Conservation (phyloP, 1,284 basidiomycete genomes). For the Ceratobasidium sp. region DNA sequence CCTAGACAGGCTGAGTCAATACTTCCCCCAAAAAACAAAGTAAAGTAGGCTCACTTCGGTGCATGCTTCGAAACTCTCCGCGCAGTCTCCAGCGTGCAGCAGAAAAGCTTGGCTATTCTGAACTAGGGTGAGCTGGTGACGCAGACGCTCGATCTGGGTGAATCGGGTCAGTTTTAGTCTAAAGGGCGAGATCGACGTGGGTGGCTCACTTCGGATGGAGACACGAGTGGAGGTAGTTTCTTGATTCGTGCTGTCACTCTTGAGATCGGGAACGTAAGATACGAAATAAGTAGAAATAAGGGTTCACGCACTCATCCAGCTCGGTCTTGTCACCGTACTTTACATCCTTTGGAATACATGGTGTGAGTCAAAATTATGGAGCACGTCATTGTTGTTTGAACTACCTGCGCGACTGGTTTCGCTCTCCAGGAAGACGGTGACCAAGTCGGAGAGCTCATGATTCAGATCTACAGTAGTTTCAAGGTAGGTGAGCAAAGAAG, state of each 20-base stretch:
- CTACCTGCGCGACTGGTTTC: conserved; percentile 76
- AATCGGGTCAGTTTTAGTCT: not conserved
- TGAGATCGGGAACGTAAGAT: conserved; percentile 18
- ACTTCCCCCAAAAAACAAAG: not conserved
- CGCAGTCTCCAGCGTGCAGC: conserved; percentile 97
- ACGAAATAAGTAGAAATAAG: not conserved
- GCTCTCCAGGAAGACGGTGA: conserved; percentile 71
- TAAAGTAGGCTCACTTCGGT: conserved; percentile 73
- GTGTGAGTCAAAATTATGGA: not conserved
- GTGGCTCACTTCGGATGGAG: conserved; percentile 81
- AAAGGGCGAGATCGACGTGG: not conserved
- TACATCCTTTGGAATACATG: conserved; percentile 53
- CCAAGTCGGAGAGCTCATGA: conserved; percentile 57
- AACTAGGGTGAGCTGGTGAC: conserved; percentile 83
- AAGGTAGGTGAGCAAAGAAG: not conserved
- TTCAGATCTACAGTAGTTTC: not conserved
- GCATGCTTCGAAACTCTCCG: conserved; percentile 93
- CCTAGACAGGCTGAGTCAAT: conserved; percentile 61
- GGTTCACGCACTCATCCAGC: conserved; percentile 55
- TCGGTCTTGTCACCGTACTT: conserved; percentile 58
- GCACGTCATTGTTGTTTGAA: conserved; percentile 20
- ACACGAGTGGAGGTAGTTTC: conserved; percentile 87
- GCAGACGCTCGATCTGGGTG: conserved; percentile 84
- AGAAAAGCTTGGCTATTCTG: conserved; percentile 93
- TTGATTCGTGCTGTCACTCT: conserved; percentile 84